Evolutionary conservation across 345 rosid species (phyloP), one percentile per base, ranked within the genome.

Genomic region (Cochlearia excelsa): DNA sequence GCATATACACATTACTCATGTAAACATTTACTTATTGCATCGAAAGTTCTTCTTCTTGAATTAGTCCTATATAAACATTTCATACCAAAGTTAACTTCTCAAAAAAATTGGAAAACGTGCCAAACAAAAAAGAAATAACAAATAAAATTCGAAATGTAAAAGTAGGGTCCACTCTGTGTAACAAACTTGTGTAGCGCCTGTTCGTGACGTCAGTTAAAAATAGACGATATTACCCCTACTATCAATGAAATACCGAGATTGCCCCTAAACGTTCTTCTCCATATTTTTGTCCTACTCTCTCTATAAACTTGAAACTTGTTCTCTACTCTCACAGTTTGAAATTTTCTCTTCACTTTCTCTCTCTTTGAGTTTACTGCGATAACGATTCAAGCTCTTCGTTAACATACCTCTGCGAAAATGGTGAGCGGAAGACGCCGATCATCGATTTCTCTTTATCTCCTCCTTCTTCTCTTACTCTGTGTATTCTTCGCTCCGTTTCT

Each of bases 381-480:
- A 30, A 57, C 23, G 28, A 30, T 1, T 43, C 50, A 33, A 34
- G 33, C 38, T 51, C 53, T 35, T 39, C 70, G 59, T 54, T 69
- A 3, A 54, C 54, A 23, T 23, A 59, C 40, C 38, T 49, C 58
- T 50, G 46, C 64, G 48, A 66, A 71, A 53, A 85, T 85, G 88
- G 92, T 82, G 77, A 76, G 80, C 11, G 39, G 30, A 60, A 39
- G 63, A 62, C 57, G 49, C 34, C 9, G 53, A 50, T 66, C 31
- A 49, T 59, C 69, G 6, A 27, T 34, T 70, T 49, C 54, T 28
- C 41, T 4, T 16, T 16, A 16, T 42, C 37, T 35, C 27, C 29
- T 57, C 44, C 7, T 51, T 55, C 46, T 33, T 62, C 58, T 48
- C 61, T 16, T 57, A 38, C 30, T 3, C 59, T 26, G 7, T 1